These are phyloP conservation scores for Epichloe sibirici DNA, from an alignment of 2,329 filamentous ascomycete species.

Conservation along the genomic window DNA sequence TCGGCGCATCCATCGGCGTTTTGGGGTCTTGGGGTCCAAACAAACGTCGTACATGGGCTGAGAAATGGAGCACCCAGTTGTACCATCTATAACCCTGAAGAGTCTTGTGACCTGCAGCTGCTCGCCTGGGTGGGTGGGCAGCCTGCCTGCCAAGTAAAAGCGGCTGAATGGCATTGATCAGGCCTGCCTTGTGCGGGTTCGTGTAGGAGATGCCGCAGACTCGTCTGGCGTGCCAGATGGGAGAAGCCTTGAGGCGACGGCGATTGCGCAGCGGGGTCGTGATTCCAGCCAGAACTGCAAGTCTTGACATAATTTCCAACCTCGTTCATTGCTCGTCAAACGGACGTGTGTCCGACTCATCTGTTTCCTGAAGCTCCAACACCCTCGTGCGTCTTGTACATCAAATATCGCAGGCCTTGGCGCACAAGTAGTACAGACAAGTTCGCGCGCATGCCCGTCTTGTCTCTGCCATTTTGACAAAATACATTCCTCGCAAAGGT, in stretches of 20 bases:
- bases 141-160: slow-evolving; percentile 37
- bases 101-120: slow-evolving; percentile 22
- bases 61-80: slow-evolving; percentile 19
- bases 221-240: slow-evolving; percentile 10
- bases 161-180: slow-evolving; percentile 41
- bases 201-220: slow-evolving; percentile 39
- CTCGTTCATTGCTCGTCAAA: slow-evolving; percentile 29
- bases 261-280: slow-evolving; percentile 16
- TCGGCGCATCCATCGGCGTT: too few relatives aligned
- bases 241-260: slow-evolving; percentile 13
- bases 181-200: slow-evolving; percentile 23
- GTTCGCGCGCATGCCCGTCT: slow-evolving; percentile 39
- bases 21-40: too few relatives aligned
- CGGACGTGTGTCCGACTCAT: slow-evolving; percentile 24
- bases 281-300: slow-evolving; percentile 33
- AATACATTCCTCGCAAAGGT: slow-evolving; percentile 14
- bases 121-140: slow-evolving; percentile 32
- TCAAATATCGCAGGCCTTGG: slow-evolving; percentile 36
- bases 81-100: slow-evolving; percentile 31
- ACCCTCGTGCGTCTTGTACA: slow-evolving; percentile 18
- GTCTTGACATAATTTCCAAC: slow-evolving; percentile 30
- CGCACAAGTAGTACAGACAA: slow-evolving; percentile 40
- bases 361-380: slow-evolving; percentile 27
- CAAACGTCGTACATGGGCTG: too few relatives aligned
- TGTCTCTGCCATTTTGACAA: slow-evolving; percentile 17